These are phyloP conservation scores for Durotheca rogersii DNA, from an alignment of 495 filamentous ascomycete genomes.

Conservation along the genomic window DNA sequence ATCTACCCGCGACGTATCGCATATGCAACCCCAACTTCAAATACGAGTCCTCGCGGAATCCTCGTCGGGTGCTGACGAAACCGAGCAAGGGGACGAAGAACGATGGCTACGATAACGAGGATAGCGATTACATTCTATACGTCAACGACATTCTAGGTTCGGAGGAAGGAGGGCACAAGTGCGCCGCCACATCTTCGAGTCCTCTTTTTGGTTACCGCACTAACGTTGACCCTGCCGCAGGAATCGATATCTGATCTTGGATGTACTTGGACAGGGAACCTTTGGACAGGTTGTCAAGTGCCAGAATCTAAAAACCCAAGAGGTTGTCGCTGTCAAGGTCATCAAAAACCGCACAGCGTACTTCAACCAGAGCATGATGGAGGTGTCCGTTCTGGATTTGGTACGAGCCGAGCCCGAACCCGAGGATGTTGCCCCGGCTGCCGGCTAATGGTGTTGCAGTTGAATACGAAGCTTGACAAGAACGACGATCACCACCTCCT, in stretches of 20 bases:
- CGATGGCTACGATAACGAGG: constrained; percentile 98
- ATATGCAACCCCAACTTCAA: constrained; percentile 99
- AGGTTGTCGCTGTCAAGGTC: constrained; percentile 98
- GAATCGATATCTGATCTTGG: constrained; percentile 96
- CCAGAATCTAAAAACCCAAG: constrained; percentile 95
- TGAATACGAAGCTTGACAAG: constrained; percentile 98
- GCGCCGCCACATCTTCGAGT: constrained; percentile 36
- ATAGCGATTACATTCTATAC: constrained; percentile 98
- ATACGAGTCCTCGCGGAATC: constrained; percentile 98
- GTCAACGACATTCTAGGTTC: constrained; percentile 99
- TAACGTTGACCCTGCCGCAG: constrained; percentile 50
- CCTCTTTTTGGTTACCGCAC: background rate
- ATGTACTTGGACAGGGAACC: constrained; percentile 96
- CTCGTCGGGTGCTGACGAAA: constrained; percentile 95
- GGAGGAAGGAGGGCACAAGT: constrained; percentile 97
- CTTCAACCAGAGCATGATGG: constrained; percentile 99
- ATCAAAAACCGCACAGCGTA: constrained; percentile 99
- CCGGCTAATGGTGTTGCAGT: constrained; percentile 49
- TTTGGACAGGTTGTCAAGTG: constrained; percentile 99
- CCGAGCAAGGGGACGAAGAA: constrained; percentile 99
- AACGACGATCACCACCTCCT: constrained; percentile 98
- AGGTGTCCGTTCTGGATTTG: constrained; percentile 95
- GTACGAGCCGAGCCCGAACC: constrained; percentile 50
- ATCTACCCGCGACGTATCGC: constrained; percentile 91
- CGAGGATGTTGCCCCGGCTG: background rate